Evolutionary conservation across 176 grass and related monocot genomes (phyloP).

Genomic region (Otatea glauca): DNA sequence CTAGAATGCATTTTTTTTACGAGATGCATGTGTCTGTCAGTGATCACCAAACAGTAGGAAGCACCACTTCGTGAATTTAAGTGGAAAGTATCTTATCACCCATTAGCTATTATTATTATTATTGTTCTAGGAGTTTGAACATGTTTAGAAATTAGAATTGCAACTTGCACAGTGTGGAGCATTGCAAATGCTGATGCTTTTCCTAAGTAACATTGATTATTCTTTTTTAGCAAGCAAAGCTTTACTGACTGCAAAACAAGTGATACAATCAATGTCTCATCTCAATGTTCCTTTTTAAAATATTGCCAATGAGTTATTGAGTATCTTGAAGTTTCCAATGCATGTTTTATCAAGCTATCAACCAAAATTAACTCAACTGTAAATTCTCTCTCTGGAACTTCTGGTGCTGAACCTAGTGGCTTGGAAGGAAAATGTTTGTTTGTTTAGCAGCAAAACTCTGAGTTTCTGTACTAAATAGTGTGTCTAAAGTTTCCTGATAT

Average conservation of each 20-base stretch:
- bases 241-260: not conserved
- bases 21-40: not conserved
- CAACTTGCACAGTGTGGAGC: not conserved
- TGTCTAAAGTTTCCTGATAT: constrained; percentile 41
- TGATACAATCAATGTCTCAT: not conserved
- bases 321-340: constrained; percentile 6
- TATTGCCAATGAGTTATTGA: constrained; percentile 2
- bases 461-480: constrained; percentile 9
- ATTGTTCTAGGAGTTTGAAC: not conserved
- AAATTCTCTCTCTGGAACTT: not conserved
- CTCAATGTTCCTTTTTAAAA: not conserved
- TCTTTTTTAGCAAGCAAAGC: not conserved
- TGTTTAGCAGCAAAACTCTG: constrained; percentile 22
- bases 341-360: not conserved
- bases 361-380: not conserved
- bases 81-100: not conserved
- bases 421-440: constrained; percentile 15
- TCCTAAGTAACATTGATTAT: not conserved
- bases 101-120: not conserved
- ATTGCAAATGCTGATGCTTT: constrained; percentile 8
- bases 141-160: not conserved
- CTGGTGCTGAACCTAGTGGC: constrained; percentile 1
- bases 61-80: not conserved
- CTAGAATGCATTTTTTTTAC: constrained; percentile 11
- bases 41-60: not conserved